phyloP scores from a whole-genome alignment of 2,329 filamentous ascomycete species.

The Verticillium zaregamsianum region DNA sequence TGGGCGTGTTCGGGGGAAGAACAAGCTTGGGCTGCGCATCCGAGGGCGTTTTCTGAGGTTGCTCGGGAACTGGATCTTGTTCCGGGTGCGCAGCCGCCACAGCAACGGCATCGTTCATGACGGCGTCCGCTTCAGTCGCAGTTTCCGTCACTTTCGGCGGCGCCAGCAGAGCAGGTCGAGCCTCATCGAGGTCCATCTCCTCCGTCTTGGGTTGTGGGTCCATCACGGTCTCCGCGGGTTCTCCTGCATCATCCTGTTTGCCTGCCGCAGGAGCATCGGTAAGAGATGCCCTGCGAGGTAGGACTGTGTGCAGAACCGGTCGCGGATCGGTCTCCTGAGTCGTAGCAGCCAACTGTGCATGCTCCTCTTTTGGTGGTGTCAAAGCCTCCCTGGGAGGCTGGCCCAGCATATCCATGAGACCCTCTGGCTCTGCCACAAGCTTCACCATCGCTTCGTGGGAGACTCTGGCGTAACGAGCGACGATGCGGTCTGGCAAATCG shows the following conservation, averaged over 20 bases:
- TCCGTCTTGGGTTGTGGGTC: conserved; percentile 31
- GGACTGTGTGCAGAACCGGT: neutral
- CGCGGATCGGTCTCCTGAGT: neutral
- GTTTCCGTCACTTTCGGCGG: neutral
- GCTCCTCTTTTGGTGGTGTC: conserved; percentile 3
- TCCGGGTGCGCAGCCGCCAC: neutral
- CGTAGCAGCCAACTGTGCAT: neutral
- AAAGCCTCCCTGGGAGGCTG: conserved; percentile 26
- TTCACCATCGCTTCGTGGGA: conserved; percentile 45
- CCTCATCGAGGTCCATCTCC: conserved; percentile 34
- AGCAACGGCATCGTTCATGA: conserved; percentile 10
- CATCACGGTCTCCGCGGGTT: conserved; percentile 2
- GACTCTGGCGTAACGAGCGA: conserved; percentile 41
- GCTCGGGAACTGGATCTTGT: neutral
- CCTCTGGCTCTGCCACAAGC: conserved; percentile 41
- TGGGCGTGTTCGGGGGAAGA: conserved; percentile 7
- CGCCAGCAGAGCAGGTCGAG: conserved; percentile 5
- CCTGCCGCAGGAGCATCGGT: neutral
- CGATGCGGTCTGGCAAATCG: conserved; percentile 33
- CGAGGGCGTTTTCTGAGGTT: conserved; percentile 1
- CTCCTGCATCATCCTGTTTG: neutral
- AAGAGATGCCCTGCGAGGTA: neutral
- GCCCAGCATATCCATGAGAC: conserved; percentile 38
- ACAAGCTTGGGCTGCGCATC: neutral
- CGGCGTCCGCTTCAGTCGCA: conserved; percentile 11